Evolutionary conservation across 2,329 filamentous ascomycete species (phyloP), one percentile per base, ranked within the genome.

Genomic region (Cladosporium sp.): DNA sequence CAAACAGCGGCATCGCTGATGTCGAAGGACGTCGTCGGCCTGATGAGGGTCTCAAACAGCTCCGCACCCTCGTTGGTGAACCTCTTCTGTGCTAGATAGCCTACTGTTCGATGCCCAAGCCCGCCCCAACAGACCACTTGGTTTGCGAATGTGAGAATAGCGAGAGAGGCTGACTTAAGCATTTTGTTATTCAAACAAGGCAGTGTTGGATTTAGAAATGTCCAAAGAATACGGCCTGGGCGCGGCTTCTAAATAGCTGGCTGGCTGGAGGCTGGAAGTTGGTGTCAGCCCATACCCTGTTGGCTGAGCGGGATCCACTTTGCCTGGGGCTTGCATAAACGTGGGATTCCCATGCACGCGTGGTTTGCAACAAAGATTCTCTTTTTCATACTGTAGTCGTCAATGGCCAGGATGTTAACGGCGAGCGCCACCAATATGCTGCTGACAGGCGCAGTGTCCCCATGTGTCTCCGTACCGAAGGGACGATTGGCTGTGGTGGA

Each of bases 1-100:
- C 48, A 50, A 10, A 50, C 28, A 9, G 48, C 48, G 11, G 48
- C 48, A 43, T 50, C 48, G 13, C 48, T 50, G 31, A 50, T 50
- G 6, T 50, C 48, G 7, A 50, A 50, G 9, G 40, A 37, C 3
- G 28, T 32, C 8, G 48, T 18, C 2, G 48, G 48, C 11, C 37
- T 43, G 18, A 50, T 37, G 18, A 50, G 48, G 4, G 28, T 19
- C 13, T 50, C 41, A 9, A 50, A 22, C 5, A 50, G 40, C 5
- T 50, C 40, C 3, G 31, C 7, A 3, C 40, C 48, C 9, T 50
- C 48, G 9, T 50, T 40, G 2, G 48, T 50, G 40, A 50, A 43
- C 18, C 35, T 31, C 10, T 50, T 40, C 18, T 50, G 31, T 16
- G 48, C 48, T 14, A 50, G 31, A 38, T 50, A 50, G 40, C 48